Percentiles rank a stretch among this genome's conserved stretches.
phyloP scores from a whole-genome alignment of 148 eudicot species.

The Polygonum aviculare region DNA sequence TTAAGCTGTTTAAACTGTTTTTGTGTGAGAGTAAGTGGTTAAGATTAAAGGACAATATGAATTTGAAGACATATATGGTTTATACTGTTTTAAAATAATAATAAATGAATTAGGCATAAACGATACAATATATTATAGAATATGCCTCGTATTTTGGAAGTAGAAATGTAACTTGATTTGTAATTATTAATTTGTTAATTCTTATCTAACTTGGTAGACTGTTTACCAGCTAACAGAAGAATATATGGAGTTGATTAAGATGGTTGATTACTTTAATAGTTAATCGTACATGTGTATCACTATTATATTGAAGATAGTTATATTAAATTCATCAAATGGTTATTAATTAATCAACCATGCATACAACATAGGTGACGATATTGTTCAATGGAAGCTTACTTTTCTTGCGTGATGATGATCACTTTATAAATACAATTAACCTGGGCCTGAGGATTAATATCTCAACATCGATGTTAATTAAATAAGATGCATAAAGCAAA shows the following conservation, averaged over 20 bases:
- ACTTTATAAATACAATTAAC: background rate
- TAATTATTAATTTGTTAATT: no score
- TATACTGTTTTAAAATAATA: no score
- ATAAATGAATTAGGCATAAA: no score
- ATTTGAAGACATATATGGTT: no score
- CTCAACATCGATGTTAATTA: background rate
- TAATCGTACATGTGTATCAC: background rate
- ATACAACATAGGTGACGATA: background rate
- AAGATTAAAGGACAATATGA: no score
- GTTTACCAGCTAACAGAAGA: background rate
- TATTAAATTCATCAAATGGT: background rate
- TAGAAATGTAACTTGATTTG: no score
- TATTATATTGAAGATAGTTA: background rate
- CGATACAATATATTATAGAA: no score
- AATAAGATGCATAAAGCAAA: background rate
- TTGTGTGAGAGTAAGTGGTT: no score
- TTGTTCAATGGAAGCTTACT: background rate
- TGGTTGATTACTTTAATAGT: background rate
- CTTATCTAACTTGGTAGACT: background rate
- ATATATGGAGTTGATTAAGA: background rate
- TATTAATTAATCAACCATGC: background rate
- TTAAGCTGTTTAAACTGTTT: no score
- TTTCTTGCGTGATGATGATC: background rate
- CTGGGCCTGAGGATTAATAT: background rate
- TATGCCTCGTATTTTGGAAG: no score